These are phyloP conservation scores for Escovopsis sp. DNA, from an alignment of 2,329 filamentous ascomycete genomes.

Conservation along the genomic window DNA sequence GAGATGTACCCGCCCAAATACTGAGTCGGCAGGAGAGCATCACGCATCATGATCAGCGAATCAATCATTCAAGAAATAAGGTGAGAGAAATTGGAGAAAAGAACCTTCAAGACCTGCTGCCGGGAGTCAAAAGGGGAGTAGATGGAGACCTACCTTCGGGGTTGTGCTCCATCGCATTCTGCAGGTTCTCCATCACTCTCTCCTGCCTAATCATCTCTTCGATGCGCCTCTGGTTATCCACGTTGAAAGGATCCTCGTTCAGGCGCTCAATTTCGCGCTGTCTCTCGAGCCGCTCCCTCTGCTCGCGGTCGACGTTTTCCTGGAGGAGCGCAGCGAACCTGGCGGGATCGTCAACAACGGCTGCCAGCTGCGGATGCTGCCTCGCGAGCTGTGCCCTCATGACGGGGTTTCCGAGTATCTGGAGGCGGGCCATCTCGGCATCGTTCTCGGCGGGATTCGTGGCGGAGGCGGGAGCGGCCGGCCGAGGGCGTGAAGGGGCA, in stretches of 20 bases:
- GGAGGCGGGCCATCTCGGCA: slow-evolving; percentile 67
- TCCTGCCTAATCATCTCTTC: slow-evolving; percentile 96
- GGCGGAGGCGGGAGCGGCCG: slow-evolving; percentile 14
- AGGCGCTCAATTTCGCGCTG: slow-evolving; percentile 70
- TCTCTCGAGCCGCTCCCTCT: slow-evolving; percentile 58
- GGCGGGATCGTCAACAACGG: slow-evolving; percentile 57
- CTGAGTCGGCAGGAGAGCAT: slow-evolving; percentile 33
- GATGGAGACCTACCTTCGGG: slow-evolving; percentile 56
- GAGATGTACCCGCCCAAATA: slow-evolving; percentile 90
- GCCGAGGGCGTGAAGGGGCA: slow-evolving; percentile 12
- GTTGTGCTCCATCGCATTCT: slow-evolving; percentile 93
- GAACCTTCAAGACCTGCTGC: no score
- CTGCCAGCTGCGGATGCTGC: slow-evolving; percentile 61
- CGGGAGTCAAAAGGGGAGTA: no score
- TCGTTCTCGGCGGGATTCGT: slow-evolving; percentile 34
- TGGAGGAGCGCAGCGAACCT: slow-evolving; percentile 61
- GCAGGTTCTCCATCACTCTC: slow-evolving; percentile 83
- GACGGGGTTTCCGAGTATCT: slow-evolving; percentile 64
- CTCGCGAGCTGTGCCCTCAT: slow-evolving; percentile 55
- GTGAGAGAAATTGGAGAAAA: no score
- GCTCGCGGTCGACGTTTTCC: slow-evolving; percentile 53
- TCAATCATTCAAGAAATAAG: no score
- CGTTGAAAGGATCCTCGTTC: slow-evolving; percentile 88
- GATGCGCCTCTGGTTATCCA: slow-evolving; percentile 80
- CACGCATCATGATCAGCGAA: background rate